Evolutionary conservation across 2,329 filamentous ascomycete genomes (phyloP).

Genomic region (Clathrospora elynae): DNA sequence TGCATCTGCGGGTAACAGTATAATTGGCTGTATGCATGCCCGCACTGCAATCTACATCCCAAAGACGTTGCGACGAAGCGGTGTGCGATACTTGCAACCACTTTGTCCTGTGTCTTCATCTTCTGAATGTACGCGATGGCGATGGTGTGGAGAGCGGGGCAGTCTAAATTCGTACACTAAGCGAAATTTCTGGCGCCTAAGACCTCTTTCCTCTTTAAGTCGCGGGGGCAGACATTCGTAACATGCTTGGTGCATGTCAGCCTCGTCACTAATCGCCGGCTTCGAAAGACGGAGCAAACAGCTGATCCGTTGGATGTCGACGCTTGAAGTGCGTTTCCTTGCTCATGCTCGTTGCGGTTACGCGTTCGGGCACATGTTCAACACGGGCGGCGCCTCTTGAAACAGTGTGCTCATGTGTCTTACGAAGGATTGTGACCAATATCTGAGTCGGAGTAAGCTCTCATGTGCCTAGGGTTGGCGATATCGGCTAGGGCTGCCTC

Average conservation of each 20-base stretch:
- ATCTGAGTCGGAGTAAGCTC: conserved; percentile 22
- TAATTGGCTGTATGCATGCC: conserved; percentile 16
- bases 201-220: conserved; percentile 6
- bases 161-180: conserved; percentile 13
- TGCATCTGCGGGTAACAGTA: conserved; percentile 6
- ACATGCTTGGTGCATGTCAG: conserved; percentile 6
- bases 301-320: conserved; percentile 10
- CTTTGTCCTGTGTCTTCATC: conserved; percentile 4
- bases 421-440: conserved; percentile 19
- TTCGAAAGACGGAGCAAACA: not conserved
- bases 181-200: conserved; percentile 2
- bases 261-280: conserved; percentile 3
- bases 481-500: conserved; percentile 16
- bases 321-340: conserved; percentile 1
- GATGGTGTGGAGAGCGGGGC: conserved; percentile 11
- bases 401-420: conserved; percentile 21
- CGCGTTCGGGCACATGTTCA: conserved; percentile 8
- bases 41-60: conserved; percentile 3
- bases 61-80: conserved; percentile 5
- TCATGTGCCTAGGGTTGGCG: conserved; percentile 17
- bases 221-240: conserved; percentile 6
- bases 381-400: conserved; percentile 25
- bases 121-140: conserved; percentile 4
- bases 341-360: too few relatives aligned
- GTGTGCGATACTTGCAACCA: conserved; percentile 8